These are phyloP conservation scores for Imleria badia DNA, from an alignment of 768 basidiomycete genomes.

Conservation along the genomic window DNA sequence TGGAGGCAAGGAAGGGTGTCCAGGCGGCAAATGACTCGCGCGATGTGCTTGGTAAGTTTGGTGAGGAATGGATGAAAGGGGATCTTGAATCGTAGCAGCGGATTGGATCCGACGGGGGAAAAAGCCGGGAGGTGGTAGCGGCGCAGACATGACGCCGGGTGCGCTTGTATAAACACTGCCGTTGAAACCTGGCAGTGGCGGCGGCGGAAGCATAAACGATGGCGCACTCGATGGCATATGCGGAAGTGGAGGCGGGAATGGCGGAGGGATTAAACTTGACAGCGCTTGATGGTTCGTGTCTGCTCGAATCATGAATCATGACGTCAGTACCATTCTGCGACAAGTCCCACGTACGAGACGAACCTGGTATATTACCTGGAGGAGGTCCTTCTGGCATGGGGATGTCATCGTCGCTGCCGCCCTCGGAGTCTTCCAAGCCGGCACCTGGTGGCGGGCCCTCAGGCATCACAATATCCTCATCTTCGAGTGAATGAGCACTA, in stretches of 20 bases:
- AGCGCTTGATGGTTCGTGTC: conserved; percentile 6
- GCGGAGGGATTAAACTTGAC: background rate
- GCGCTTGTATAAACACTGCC: conserved; percentile 4
- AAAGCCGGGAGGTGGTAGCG: conserved; percentile 63
- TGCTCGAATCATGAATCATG: background rate
- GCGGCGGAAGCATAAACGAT: conserved; percentile 16
- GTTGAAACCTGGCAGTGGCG: conserved; percentile 12
- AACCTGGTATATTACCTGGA: conserved; percentile 34
- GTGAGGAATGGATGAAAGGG: conserved; percentile 71
- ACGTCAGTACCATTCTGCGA: background rate
- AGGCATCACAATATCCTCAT: conserved; percentile 68
- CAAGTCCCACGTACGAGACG: background rate
- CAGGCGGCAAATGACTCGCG: conserved; percentile 38
- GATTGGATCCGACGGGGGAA: conserved; percentile 56
- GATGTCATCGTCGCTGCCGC: conserved; percentile 79
- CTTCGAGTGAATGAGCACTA: conserved; percentile 6
- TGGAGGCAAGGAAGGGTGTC: conserved; percentile 44
- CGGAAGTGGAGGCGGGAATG: conserved; percentile 26
- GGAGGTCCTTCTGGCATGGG: conserved; percentile 86
- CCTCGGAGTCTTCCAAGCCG: conserved; percentile 37
- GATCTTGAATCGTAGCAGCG: conserved; percentile 64
- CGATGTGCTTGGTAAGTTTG: conserved; percentile 77
- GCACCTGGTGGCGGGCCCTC: conserved; percentile 56
- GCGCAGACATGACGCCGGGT: conserved; percentile 26
- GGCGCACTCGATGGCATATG: conserved; percentile 19